Evolutionary conservation across 345 rosid species (phyloP).

Genomic region (Eucalyptus cloeziana): DNA sequence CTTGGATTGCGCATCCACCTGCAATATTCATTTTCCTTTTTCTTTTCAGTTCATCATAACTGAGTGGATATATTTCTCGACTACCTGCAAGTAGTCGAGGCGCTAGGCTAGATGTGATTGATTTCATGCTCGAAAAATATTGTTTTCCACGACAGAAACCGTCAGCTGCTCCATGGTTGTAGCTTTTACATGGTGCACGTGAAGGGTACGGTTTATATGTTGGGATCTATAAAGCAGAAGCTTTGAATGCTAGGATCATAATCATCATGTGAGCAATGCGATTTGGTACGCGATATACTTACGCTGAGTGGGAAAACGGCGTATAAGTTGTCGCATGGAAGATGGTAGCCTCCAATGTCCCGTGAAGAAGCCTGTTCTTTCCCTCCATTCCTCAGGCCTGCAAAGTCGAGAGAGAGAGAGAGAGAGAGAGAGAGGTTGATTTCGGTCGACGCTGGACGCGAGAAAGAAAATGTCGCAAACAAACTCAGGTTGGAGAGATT

Average conservation of each 20-base stretch:
- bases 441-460: neutral
- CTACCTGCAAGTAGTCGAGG: neutral
- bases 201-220: neutral
- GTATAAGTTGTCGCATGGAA: slow-evolving; percentile 62
- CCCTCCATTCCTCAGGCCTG: slow-evolving; percentile 8
- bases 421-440: neutral
- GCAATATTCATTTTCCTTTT: neutral
- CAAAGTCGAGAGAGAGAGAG: neutral
- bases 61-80: neutral
- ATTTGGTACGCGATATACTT: neutral
- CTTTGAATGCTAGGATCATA: neutral
- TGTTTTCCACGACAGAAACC: neutral
- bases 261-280: neutral
- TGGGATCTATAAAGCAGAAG: neutral
- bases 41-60: neutral
- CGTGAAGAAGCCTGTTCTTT: slow-evolving; percentile 49
- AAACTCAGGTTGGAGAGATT: neutral
- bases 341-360: slow-evolving; percentile 79
- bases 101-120: neutral
- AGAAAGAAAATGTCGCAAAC: neutral
- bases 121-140: neutral
- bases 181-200: neutral
- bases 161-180: neutral
- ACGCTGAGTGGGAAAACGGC: slow-evolving; percentile 66
- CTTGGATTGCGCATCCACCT: neutral